Evolutionary conservation across 805 yeast species (phyloP), one percentile per base, ranked within the genome.

Genomic region (Candida manassasensis): DNA sequence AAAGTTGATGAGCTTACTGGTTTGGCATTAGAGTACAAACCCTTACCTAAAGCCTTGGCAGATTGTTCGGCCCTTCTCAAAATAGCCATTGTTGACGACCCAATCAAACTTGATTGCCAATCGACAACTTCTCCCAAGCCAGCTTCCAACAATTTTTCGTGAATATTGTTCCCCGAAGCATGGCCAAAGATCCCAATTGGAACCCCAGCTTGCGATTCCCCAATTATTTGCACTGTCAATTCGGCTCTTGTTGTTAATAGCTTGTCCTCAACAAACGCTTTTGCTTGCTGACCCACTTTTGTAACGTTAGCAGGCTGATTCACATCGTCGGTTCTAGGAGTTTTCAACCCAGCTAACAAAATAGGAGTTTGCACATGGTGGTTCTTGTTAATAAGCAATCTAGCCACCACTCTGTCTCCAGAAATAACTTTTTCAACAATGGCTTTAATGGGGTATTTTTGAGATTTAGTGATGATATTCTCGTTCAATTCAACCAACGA

Each of bases 121-220:
- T 86, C 95, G 17, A 79, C 74, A 32, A 85, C 77, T 44, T 77
- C 79, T 9, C 82, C 95, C 19, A 81, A 67, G 8, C 96, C 96
- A 37, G 67, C 69, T 38, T 72, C 76, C 39, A 86, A 67, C 38
- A 86, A 61, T 43, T 75, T 74, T 44, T 78, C 83, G 39, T 82
- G 77, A 47, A 85, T 79, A 42, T 79, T 79, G 46, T 65, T 66
- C 12, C 95, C 95, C 4, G 84, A 82, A 21, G 94, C 86, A 50
- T 84, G 90, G 37, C 66, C 52, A 24, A 85, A 55, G 32, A 73
- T 60, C 13, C 71, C 84, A 36, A 81, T 63, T 6, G 81, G 73
- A 18, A 78, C 71, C 8, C 84, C 85, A n/a, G 69, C 58, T 35
- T 79, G 72, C 28, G 73, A 73, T 42, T 71, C 75, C 21, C 88